phyloP scores from a whole-genome alignment of 1,284 basidiomycete genomes.

The Agroathelia rolfsii region DNA sequence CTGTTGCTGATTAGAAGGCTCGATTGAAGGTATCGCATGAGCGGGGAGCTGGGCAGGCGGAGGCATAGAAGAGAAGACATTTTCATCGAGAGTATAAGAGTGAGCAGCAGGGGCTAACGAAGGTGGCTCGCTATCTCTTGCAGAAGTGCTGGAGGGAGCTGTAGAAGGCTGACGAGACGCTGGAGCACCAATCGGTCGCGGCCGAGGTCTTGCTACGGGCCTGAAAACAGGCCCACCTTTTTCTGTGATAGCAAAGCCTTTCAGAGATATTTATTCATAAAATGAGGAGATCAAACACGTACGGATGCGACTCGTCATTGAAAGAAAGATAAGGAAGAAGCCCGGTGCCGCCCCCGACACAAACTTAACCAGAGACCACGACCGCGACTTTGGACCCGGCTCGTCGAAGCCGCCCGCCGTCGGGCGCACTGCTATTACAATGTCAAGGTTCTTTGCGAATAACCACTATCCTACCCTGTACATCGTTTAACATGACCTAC shows the following conservation, averaged over 20 bases:
- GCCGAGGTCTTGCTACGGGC: slow-evolving; percentile 47
- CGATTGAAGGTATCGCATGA: slow-evolving; percentile 1
- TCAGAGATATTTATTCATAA: slow-evolving; percentile 5
- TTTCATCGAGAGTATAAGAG: not conserved
- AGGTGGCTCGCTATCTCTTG: slow-evolving; percentile 14
- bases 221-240: slow-evolving; percentile 63
- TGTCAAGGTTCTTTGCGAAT: no score
- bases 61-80: slow-evolving; percentile 13
- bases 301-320: slow-evolving; percentile 73
- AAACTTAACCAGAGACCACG: no score
- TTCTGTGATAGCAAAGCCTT: slow-evolving; percentile 30
- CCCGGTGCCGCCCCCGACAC: no score
- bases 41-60: slow-evolving; percentile 14
- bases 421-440: no score
- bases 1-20: not conserved
- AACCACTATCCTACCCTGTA: no score
- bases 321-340: slow-evolving; percentile 4
- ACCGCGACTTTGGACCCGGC: no score
- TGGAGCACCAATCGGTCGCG: slow-evolving; percentile 26
- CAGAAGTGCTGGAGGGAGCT: slow-evolving; percentile 13
- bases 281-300: slow-evolving; percentile 25
- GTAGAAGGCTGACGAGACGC: slow-evolving; percentile 13
- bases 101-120: not conserved
- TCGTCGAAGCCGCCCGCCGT: no score
- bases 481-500: no score